These are phyloP conservation scores for Aspergillus floridensis DNA, from an alignment of 2,329 filamentous ascomycete genomes.

Conservation along the genomic window DNA sequence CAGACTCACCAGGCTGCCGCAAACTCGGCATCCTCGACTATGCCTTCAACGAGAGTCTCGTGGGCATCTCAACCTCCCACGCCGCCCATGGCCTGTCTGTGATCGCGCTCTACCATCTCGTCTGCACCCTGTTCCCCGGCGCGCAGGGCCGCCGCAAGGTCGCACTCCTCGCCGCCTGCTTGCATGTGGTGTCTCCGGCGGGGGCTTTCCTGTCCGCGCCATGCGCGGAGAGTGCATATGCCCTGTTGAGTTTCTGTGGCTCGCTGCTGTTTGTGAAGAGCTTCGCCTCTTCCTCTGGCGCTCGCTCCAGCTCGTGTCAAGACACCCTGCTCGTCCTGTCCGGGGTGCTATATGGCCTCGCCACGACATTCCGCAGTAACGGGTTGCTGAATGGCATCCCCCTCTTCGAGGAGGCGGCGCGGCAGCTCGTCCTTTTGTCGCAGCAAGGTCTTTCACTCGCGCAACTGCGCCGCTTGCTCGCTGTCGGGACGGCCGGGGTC, in stretches of 20 bases:
- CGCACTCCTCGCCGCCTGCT: constrained; percentile 8
- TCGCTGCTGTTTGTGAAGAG: constrained; percentile 7
- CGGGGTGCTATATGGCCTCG: constrained; percentile 4
- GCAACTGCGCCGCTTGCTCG: not conserved
- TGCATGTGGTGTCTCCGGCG: constrained; percentile 9
- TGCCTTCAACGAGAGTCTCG: not conserved
- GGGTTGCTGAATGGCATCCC: constrained; percentile 7
- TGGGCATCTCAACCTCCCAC: constrained; percentile 5
- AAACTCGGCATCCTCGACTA: not conserved
- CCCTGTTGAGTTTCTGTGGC: constrained; percentile 6
- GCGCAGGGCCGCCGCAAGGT: constrained; percentile 6
- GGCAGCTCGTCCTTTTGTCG: not conserved
- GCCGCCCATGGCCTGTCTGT: constrained; percentile 6
- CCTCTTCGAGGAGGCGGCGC: constrained; percentile 8
- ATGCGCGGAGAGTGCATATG: constrained; percentile 4
- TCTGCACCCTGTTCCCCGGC: constrained; percentile 1
- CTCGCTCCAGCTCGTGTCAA: not conserved
- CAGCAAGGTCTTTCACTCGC: not conserved
- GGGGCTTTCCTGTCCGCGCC: constrained; percentile 11
- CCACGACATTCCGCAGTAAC: constrained; percentile 8
- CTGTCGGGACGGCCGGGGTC: constrained; percentile 4
- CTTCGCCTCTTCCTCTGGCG: not conserved
- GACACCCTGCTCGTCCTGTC: not conserved
- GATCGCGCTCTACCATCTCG: constrained; percentile 1
- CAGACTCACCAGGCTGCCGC: not conserved